These are phyloP conservation scores for Lipomyces japonicus DNA, from an alignment of 805 yeast genomes.

Conservation along the genomic window DNA sequence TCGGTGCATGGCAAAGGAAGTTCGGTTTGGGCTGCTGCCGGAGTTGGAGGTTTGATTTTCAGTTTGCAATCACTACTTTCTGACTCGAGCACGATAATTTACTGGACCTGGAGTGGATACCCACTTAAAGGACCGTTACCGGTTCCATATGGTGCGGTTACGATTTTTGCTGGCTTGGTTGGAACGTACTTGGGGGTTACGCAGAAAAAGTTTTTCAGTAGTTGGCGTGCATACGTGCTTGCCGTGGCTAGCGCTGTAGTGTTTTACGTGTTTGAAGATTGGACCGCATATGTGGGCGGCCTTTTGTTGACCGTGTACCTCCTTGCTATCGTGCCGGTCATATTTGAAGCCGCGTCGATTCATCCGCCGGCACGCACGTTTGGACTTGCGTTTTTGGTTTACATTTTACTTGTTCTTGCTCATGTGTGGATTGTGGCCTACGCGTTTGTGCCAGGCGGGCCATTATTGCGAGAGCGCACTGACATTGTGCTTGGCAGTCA, in stretches of 20 bases:
- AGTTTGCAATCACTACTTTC: constrained; percentile 68
- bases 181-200: constrained; percentile 52
- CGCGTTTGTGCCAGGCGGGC: constrained; percentile 96
- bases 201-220: constrained; percentile 18
- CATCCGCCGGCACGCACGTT: constrained; percentile 50
- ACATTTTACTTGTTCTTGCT: constrained; percentile 61
- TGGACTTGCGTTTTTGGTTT: constrained; percentile 44
- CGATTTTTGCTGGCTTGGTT: constrained; percentile 54
- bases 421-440: constrained; percentile 98
- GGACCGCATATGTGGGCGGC: constrained; percentile 78
- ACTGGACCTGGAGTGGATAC: constrained; percentile 96
- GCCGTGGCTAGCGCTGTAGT: constrained; percentile 52
- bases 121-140: constrained; percentile 86
- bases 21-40: constrained; percentile 51
- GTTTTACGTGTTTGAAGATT: constrained; percentile 53
- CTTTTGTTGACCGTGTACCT: constrained; percentile 58
- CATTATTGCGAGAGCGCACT: constrained; percentile 79
- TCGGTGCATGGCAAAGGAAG: constrained; percentile 24
- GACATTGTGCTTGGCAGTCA: constrained; percentile 65
- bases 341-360: constrained; percentile 48
- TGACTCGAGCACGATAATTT: constrained; percentile 81
- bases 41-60: constrained; percentile 74
- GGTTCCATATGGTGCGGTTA: constrained; percentile 69
- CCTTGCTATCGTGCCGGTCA: constrained; percentile 18
- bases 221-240: constrained; percentile 39